Percentiles rank a stretch among this genome's conserved stretches.
phyloP scores from a whole-genome alignment of 2,329 filamentous ascomycete genomes.

The Stagonosporopsis vannaccii region DNA sequence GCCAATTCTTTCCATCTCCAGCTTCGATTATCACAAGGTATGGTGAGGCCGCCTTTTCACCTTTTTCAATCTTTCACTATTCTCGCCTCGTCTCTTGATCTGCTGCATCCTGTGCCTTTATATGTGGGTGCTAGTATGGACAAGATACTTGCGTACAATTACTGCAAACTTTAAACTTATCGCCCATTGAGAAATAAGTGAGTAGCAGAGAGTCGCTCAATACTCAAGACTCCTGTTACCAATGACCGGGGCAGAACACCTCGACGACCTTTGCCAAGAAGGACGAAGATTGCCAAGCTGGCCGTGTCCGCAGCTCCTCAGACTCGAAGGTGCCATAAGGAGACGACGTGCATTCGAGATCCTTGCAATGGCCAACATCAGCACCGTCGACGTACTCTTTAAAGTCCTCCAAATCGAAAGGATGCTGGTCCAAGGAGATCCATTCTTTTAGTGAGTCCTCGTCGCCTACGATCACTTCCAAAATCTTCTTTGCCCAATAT shows the following conservation, averaged over 20 bases:
- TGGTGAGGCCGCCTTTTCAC: background rate
- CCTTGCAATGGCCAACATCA: background rate
- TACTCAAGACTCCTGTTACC: background rate
- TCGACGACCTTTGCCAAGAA: background rate
- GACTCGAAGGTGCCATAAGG: background rate
- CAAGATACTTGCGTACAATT: background rate
- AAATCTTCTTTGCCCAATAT: background rate
- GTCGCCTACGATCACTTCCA: background rate
- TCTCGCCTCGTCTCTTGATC: too few relatives aligned
- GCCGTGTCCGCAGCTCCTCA: background rate
- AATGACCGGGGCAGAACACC: background rate
- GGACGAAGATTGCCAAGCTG: background rate
- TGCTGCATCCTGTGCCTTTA: background rate
- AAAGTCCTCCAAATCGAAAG: background rate
- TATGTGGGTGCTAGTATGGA: background rate
- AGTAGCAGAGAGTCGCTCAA: background rate
- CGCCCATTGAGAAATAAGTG: background rate
- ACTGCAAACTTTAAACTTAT: background rate
- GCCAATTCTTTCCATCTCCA: background rate
- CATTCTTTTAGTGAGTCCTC: constrained; percentile 1
- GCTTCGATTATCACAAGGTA: background rate
- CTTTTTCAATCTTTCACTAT: too few relatives aligned
- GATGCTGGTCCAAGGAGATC: background rate
- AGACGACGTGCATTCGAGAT: background rate
- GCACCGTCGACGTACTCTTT: constrained; percentile 1